Base-by-base conservation (phyloP, 192 early-diverging fungal species). In the Backusella morwellensis region DNA sequence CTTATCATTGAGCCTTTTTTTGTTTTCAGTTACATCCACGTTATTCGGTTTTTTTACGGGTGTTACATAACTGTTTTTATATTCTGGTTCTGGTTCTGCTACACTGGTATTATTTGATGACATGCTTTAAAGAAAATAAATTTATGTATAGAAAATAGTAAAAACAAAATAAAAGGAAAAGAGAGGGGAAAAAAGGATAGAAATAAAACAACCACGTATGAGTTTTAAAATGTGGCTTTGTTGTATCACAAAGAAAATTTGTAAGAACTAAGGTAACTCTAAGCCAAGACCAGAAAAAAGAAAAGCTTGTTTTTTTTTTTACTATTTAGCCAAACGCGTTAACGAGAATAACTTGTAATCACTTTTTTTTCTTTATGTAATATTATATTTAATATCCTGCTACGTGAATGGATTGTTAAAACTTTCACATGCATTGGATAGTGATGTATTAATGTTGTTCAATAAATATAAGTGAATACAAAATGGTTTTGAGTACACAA, bases 221-320 rank as follows among this genome's bases (percentile, higher is more conserved):
- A 63, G 56, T 63, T 63, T 63, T 63, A 63, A 63, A 63, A 4
- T 23, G 56, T 63, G 56, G 56, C 56, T 63, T 63, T 63, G 23
- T 63, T 63, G 56, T 63, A 63, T 63, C 56, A 63, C 56, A 63
- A 63, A 12, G 23, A 63, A 63, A 29, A 63, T 63, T 63, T 63
- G 12, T 14, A 29, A 63, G 11, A 63, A 14, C 21, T n/a, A 26
- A 19, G 23, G 54, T 21, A 56, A 56, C 54, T 29, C 56, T 63
- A 63, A 63, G 56, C 56, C 56, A 63, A 63, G 26, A 29, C 23
- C 26, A 63, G 56, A 63, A 63, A 63, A 63, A 63, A 63, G 56
- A 63, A 63, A 63, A 63, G 56, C 56, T 26, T 63, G 56, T 29
- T 63, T 11, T 8, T 56, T 56, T 56, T 23, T 23, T 6, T 50